Percentiles rank a stretch among this genome's conserved stretches.
Conservation (phyloP, 2,329 filamentous ascomycete genomes). For the Aspergillus candidus region DNA sequence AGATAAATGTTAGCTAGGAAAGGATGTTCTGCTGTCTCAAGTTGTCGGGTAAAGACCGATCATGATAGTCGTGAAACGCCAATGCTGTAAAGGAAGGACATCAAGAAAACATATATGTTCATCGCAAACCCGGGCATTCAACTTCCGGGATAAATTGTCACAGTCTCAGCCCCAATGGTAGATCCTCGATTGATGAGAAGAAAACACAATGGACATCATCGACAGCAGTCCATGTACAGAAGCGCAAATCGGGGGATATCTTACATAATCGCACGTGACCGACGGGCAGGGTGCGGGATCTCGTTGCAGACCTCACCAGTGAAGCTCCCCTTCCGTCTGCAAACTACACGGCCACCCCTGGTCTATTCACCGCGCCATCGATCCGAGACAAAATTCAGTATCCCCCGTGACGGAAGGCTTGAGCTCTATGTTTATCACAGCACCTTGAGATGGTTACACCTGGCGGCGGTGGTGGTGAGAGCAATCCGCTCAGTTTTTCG, state of each 20-base stretch:
- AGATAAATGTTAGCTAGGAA: no score
- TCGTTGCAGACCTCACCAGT: conserved; percentile 18
- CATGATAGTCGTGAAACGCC: no score
- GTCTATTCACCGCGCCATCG: conserved; percentile 12
- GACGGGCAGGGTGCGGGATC: conserved; percentile 4
- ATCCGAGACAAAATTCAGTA: conserved; percentile 2
- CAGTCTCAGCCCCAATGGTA: no score
- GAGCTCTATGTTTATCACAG: conserved; percentile 15
- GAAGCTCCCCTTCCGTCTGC: conserved; percentile 19
- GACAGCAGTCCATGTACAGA: conserved; percentile 1
- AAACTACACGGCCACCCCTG: conserved; percentile 10
- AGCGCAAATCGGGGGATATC: not conserved
- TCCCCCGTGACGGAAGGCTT: not conserved
- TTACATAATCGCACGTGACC: conserved; percentile 18
- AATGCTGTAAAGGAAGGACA: no score
- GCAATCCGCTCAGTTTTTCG: conserved; percentile 33
- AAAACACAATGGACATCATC: not conserved
- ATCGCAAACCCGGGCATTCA: no score
- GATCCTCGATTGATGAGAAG: not conserved
- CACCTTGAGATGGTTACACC: conserved; percentile 34
- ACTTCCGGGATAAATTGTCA: no score
- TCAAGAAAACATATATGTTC: no score
- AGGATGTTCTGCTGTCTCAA: not conserved
- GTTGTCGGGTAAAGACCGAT: not conserved
- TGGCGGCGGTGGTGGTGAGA: conserved; percentile 32